Conservation (phyloP, 192 early-diverging fungal species). For the Chytriomyces sp. region DNA sequence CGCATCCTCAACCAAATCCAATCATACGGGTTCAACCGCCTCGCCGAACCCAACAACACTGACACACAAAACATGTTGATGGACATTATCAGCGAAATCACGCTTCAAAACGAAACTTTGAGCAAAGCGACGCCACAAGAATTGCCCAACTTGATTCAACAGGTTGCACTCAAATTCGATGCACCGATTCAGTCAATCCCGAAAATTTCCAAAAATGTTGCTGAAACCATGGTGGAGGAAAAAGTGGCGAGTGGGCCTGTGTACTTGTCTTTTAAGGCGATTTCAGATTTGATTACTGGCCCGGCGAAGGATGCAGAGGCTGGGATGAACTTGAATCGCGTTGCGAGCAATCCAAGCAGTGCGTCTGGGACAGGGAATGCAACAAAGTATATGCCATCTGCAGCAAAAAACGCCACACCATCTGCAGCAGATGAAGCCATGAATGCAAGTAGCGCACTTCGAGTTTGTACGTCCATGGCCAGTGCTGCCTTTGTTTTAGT, state of each 20-base stretch:
- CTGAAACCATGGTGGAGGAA: background rate
- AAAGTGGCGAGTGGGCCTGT: background rate
- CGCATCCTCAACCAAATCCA: background rate
- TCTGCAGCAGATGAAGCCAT: no score
- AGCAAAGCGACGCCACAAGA: background rate
- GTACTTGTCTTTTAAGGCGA: background rate
- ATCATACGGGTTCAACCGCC: background rate
- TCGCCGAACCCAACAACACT: background rate
- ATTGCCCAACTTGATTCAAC: background rate
- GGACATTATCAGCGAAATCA: background rate
- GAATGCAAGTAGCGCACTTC: no score
- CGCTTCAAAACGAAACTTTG: background rate
- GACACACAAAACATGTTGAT: constrained; percentile 6
- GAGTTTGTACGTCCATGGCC: no score
- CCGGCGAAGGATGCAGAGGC: no score
- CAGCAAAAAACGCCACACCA: no score
- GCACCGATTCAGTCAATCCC: background rate
- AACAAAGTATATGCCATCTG: no score
- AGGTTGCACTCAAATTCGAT: background rate
- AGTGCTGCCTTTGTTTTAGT: no score
- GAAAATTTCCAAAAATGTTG: background rate
- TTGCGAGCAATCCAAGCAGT: no score
- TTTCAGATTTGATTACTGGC: background rate
- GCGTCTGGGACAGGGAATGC: no score
- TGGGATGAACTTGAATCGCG: no score